phyloP scores from a whole-genome alignment of 2,329 filamentous ascomycete species.

The Macrophomina phaseolina region DNA sequence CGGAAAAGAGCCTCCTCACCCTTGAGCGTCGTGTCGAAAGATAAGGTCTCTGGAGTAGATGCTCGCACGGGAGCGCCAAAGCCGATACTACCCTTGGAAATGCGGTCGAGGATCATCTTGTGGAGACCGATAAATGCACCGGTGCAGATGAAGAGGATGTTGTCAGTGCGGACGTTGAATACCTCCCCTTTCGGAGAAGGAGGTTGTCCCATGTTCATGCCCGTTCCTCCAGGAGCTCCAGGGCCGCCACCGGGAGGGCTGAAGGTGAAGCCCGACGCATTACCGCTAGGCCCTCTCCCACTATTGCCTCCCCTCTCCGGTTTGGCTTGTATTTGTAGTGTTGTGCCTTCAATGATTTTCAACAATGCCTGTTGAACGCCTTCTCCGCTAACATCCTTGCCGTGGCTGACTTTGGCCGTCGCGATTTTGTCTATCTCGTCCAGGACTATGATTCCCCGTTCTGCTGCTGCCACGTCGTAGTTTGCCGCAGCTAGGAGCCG shows the following conservation, averaged over 20 bases:
- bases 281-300: slow-evolving; percentile 30
- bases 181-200: slow-evolving; percentile 60
- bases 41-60: slow-evolving; percentile 54
- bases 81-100: slow-evolving; percentile 84
- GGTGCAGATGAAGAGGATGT: slow-evolving; percentile 96
- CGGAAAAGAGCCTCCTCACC: slow-evolving; percentile 65
- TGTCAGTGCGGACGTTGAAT: slow-evolving; percentile 85
- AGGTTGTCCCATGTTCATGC: slow-evolving; percentile 36
- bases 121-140: slow-evolving; percentile 94
- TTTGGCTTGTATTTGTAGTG: slow-evolving; percentile 89
- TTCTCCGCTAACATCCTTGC: slow-evolving; percentile 93
- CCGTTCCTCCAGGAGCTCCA: slow-evolving; percentile 30
- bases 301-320: slow-evolving; percentile 64
- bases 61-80: slow-evolving; percentile 83
- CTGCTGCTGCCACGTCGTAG: slow-evolving; percentile 82
- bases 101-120: slow-evolving; percentile 83
- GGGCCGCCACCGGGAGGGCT: slow-evolving; percentile 31
- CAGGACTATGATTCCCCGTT: slow-evolving; percentile 91
- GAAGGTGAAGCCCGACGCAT: slow-evolving; percentile 31
- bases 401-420: slow-evolving; percentile 82
- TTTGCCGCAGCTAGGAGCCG: slow-evolving; percentile 87
- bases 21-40: slow-evolving; percentile 63
- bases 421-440: slow-evolving; percentile 99
- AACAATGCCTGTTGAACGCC: slow-evolving; percentile 94
- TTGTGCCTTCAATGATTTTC: slow-evolving; percentile 96